Base-by-base conservation (phyloP, 2,329 filamentous ascomycete genomes). In the Cercospora zeae-maydis region DNA sequence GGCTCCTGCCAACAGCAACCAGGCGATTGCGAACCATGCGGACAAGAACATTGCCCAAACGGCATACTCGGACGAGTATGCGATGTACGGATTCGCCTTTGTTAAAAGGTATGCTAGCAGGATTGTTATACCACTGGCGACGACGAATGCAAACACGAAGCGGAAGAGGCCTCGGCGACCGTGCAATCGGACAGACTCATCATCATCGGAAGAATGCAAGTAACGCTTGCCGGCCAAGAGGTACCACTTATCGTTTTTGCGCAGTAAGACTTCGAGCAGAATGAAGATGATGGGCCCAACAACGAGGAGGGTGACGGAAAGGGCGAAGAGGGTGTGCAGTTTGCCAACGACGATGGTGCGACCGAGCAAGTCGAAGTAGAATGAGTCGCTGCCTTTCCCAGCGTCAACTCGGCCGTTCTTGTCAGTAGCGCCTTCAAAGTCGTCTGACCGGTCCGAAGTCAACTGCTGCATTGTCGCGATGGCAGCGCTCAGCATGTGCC, bases 321-420 rank as follows among this genome's bases (percentile, higher is more conserved):
- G 86, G 3, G 92, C 92, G 76, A 98, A 98, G 62, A 98, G 83
- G 7, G 91, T 92, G 66, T 90, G 86, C 39, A 97, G 82, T 52
- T 84, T 83, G 73, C 97, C 90, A 1, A 96, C 82, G 14, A 89
- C 90, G 75, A 97, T 92, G 1, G 82, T 82, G 60, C 82, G 84
- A 47, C 93, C 95, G 67, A 96, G 93, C 7, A 98, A 78, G 73
- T 98, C 95, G 73, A 98, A 98, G 92, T 93, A 99, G 13, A 98
- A 92, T 31, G 88, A 91, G 63, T 85, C 81, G 39, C 67, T 74
- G 2, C 71, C 70, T 36, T 79, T 81, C 9, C 90, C 89, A 65
- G 88, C 89, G 66, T 85, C 82, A 1, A 89, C 84, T 70, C 87
- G 87, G 59, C 83, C 84, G 56, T 81, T 80, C 39, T 79, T 78